phyloP scores from a whole-genome alignment of 208 protist genomes.

The Strigomonas culicis region DNA sequence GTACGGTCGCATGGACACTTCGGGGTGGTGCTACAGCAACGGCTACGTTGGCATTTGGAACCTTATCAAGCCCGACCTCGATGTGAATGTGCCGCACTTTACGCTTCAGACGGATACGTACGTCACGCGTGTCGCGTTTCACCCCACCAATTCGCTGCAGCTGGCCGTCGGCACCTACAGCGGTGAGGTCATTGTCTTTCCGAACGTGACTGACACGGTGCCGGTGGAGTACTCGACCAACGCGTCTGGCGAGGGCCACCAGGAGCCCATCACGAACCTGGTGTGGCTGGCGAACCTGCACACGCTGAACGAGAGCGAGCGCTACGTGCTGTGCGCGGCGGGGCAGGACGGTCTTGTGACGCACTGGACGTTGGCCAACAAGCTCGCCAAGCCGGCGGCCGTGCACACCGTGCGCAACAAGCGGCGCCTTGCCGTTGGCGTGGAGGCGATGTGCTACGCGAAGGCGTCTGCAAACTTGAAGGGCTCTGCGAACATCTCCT shows the following conservation, averaged over 20 bases:
- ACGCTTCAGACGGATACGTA: constrained; percentile 76
- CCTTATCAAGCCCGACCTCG: constrained; percentile 54
- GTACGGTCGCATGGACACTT: constrained; percentile 82
- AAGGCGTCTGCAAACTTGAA: not conserved
- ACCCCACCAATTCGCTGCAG: constrained; percentile 66
- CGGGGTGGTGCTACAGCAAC: constrained; percentile 81
- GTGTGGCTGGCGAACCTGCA: constrained; percentile 77
- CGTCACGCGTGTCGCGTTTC: constrained; percentile 81
- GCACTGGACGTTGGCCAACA: constrained; percentile 72
- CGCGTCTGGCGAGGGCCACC: constrained; percentile 32
- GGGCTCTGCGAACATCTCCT: constrained; percentile 24
- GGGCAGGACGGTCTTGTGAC: constrained; percentile 72
- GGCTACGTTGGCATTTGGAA: constrained; percentile 88
- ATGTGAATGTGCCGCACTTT: constrained; percentile 60
- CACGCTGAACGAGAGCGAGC: constrained; percentile 44
- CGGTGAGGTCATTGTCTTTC: constrained; percentile 78
- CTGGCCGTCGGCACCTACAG: constrained; percentile 89
- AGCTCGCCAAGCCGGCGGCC: constrained; percentile 50
- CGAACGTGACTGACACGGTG: constrained; percentile 45
- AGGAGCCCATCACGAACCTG: constrained; percentile 73
- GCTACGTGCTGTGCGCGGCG: constrained; percentile 69
- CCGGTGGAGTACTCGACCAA: constrained; percentile 38
- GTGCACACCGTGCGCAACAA: constrained; percentile 54
- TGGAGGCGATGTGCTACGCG: constrained; percentile 54
- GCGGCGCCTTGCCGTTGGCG: constrained; percentile 47